A percentile compares a stretch with the other conserved stretches of the same genome.
Conservation (phyloP, 1,284 basidiomycete species). For the Heterobasidion irregulare region DNA sequence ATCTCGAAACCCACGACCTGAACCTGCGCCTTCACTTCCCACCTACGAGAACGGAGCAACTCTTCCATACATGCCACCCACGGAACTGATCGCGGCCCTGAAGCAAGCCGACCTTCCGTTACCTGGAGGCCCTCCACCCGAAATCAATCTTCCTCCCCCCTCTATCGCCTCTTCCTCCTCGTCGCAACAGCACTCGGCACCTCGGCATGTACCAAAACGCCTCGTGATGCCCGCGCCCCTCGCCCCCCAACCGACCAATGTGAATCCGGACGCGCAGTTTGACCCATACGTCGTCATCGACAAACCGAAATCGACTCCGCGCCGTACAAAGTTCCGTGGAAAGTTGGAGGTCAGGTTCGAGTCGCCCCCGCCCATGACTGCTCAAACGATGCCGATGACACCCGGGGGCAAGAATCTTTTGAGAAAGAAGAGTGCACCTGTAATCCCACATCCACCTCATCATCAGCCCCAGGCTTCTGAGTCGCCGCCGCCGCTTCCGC, state of each 20-base stretch:
- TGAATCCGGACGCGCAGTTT: constrained; percentile 5
- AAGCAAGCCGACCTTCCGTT: constrained; percentile 1
- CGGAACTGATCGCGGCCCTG: constrained; percentile 5
- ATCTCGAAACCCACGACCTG: background rate
- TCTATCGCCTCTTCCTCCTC: constrained; percentile 10
- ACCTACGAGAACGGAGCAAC: background rate
- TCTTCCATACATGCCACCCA: constrained; percentile 11
- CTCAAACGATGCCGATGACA: background rate
- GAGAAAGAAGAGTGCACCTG: background rate
- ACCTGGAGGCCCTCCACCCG: constrained; percentile 6
- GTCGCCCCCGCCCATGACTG: background rate
- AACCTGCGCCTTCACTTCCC: background rate
- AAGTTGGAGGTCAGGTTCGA: background rate
- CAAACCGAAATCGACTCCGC: background rate
- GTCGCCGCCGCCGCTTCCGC: background rate
- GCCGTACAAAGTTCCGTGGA: background rate
- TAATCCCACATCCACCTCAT: background rate
- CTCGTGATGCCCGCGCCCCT: constrained; percentile 64
- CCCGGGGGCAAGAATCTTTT: background rate
- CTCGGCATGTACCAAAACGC: constrained; percentile 45
- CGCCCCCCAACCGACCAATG: constrained; percentile 9
- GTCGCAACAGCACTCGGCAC: constrained; percentile 18
- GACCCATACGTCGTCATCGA: background rate
- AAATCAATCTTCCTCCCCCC: constrained; percentile 19
- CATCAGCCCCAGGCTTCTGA: background rate